Conservation (phyloP, 805 yeast genomes). For the Diddensiella transvaalensis region DNA sequence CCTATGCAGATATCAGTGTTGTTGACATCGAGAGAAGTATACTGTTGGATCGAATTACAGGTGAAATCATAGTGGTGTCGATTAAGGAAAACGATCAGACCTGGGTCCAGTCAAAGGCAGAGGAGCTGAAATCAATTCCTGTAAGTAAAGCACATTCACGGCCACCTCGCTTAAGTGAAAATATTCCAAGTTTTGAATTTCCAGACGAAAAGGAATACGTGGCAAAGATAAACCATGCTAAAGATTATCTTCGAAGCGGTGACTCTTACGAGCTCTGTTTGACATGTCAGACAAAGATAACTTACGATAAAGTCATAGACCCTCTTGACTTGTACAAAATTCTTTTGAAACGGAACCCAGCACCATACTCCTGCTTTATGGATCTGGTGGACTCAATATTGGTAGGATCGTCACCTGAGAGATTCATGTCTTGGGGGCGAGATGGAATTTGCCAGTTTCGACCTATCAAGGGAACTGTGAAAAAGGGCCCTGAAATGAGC, state of each 20-base stretch:
- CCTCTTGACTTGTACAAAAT: constrained; percentile 82
- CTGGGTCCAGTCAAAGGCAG: constrained; percentile 17
- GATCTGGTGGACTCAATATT: constrained; percentile 51
- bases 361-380: constrained; percentile 86
- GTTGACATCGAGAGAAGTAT: constrained; percentile 66
- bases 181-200: constrained; percentile 15
- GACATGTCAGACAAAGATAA: constrained; percentile 67
- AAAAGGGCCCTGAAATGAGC: constrained; percentile 53
- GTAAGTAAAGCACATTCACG: constrained; percentile 18
- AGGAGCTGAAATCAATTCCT: not conserved
- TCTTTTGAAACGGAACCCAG: constrained; percentile 71
- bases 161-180: constrained; percentile 8
- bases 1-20: constrained; percentile 62
- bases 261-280: constrained; percentile 93
- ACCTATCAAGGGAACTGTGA: constrained; percentile 96
- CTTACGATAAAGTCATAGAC: constrained; percentile 43
- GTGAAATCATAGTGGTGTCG: constrained; percentile 51
- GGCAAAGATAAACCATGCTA: constrained; percentile 57
- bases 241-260: constrained; percentile 65
- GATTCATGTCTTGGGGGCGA: constrained; percentile 78
- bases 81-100: constrained; percentile 41
- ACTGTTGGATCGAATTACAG: constrained; percentile 46
- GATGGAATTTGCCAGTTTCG: constrained; percentile 63
- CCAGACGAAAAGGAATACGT: constrained; percentile 58
- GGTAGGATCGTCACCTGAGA: constrained; percentile 89